These are phyloP conservation scores for Dichotomopilus funicola DNA, from an alignment of 2,329 filamentous ascomycete species.

Conservation along the genomic window DNA sequence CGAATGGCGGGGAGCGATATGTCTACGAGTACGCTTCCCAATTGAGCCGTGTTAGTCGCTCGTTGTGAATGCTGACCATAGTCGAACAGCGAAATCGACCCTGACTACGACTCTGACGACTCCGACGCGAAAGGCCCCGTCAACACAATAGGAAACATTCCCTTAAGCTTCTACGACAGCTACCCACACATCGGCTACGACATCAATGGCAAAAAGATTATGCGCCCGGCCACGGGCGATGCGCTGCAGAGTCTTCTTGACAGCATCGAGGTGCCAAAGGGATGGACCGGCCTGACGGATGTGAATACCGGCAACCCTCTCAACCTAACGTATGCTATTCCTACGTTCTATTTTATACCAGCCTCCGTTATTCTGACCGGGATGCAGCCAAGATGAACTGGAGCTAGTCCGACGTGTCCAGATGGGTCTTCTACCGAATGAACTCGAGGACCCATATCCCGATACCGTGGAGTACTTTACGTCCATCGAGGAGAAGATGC, in stretches of 20 bases:
- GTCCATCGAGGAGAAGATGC: conserved; percentile 85
- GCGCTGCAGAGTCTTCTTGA: conserved; percentile 90
- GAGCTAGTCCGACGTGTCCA: conserved; percentile 84
- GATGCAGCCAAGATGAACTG: conserved; percentile 67
- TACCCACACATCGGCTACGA: conserved; percentile 98
- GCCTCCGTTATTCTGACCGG: neutral
- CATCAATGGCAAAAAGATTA: conserved; percentile 97
- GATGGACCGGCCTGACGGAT: conserved; percentile 94
- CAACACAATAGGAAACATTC: conserved; percentile 95
- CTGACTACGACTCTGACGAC: conserved; percentile 93
- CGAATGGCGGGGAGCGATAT: conserved; percentile 85
- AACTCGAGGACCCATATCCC: conserved; percentile 89
- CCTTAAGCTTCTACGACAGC: conserved; percentile 82
- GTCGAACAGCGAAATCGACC: conserved; percentile 63
- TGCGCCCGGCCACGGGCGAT: conserved; percentile 89
- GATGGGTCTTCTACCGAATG: conserved; percentile 78
- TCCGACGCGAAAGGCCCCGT: conserved; percentile 69
- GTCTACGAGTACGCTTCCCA: conserved; percentile 57
- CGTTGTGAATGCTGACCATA: conserved; percentile 7
- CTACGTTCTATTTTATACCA: neutral
- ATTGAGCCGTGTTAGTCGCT: neutral
- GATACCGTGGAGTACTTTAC: conserved; percentile 94
- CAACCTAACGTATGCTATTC: conserved; percentile 46
- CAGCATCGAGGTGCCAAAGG: conserved; percentile 93
- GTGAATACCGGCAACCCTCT: conserved; percentile 89